Evolutionary conservation across 2,329 filamentous ascomycete genomes (phyloP).

Genomic region (Endothia cerciana): DNA sequence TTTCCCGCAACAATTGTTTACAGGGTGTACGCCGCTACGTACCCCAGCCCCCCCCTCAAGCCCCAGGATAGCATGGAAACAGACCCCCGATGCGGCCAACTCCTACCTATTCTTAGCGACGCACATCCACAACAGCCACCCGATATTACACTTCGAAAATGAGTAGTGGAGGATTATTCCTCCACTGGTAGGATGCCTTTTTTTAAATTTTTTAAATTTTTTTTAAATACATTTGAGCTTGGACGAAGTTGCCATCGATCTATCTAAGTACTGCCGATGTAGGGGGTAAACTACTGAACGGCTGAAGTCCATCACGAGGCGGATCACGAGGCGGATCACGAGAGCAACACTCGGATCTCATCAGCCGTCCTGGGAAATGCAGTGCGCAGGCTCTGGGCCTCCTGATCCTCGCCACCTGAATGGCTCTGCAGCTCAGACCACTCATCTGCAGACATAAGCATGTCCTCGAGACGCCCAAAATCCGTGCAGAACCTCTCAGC

Average conservation of each 20-base stretch:
- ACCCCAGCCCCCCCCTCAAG: conserved; percentile 2
- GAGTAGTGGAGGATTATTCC: neutral
- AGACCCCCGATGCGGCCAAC: conserved; percentile 21
- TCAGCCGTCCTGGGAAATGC: conserved; percentile 63
- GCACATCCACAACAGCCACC: conserved; percentile 19
- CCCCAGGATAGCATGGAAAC: conserved; percentile 18
- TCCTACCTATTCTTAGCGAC: conserved; percentile 27
- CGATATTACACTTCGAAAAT: conserved; percentile 3
- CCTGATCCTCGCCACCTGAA: conserved; percentile 23
- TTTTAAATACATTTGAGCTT: too few species aligned
- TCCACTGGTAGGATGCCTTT: neutral
- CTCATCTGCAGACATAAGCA: conserved; percentile 51
- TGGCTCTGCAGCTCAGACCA: conserved; percentile 34
- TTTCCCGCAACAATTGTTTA: neutral
- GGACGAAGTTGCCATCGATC: neutral
- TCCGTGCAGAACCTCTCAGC: conserved; percentile 83
- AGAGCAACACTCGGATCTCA: conserved; percentile 63
- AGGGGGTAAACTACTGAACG: neutral
- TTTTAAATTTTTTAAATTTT: neutral
- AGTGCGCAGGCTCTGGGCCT: conserved; percentile 42
- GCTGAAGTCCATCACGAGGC: too few species aligned
- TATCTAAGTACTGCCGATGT: neutral
- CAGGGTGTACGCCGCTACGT: neutral
- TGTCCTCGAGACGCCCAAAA: conserved; percentile 67
- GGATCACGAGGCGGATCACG: conserved; percentile 39